Evolutionary conservation across 1,139 yeast species (phyloP).

Genomic region (Candida sanyaensis): DNA sequence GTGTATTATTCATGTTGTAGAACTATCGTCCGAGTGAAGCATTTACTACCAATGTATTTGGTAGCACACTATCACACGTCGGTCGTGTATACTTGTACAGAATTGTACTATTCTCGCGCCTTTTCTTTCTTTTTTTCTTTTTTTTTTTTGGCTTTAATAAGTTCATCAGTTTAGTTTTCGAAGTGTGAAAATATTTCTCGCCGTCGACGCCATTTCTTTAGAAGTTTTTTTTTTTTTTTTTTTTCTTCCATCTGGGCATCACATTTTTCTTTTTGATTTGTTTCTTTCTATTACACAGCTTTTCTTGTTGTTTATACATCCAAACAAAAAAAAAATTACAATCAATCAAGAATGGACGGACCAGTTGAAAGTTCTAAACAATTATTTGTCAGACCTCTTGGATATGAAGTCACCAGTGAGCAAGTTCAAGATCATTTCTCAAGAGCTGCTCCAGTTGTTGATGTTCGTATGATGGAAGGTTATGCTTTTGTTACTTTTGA

Average conservation of each 20-base stretch:
- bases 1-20: background rate
- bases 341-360: conserved; percentile 10
- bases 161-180: no score
- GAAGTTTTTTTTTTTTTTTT: background rate
- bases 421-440: conserved; percentile 69
- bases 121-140: background rate
- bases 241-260: background rate
- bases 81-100: background rate
- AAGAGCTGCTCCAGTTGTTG: conserved; percentile 63
- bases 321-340: background rate
- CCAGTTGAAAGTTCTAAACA: conserved; percentile 20
- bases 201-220: background rate
- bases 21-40: no score
- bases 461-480: conserved; percentile 71
- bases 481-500: conserved; percentile 77
- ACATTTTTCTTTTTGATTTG: background rate
- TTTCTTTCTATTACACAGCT: background rate
- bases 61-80: background rate
- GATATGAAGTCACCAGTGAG: conserved; percentile 47
- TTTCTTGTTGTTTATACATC: background rate
- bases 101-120: background rate
- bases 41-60: background rate
- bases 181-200: background rate
- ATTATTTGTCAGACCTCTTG: conserved; percentile 44
- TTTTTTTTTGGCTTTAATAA: background rate